Evolutionary conservation across 352 stramenopile species (phyloP).

Genomic region (Pythium coloratum): DNA sequence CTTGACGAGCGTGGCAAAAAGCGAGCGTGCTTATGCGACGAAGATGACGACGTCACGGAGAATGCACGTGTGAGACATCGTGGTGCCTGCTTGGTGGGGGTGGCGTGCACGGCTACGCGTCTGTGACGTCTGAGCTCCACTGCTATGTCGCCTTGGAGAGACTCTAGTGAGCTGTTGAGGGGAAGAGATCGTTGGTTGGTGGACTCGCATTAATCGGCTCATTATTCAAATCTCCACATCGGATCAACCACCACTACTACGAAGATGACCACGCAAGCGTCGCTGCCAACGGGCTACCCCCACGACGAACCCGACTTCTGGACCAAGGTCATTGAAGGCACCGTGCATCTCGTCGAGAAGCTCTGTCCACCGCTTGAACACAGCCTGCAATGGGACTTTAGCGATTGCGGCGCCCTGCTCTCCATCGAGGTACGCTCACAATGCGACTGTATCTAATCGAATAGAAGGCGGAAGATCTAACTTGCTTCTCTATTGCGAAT

Average conservation of each 20-base stretch:
- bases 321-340: slow-evolving; percentile 16
- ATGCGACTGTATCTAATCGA: no score
- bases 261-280: not conserved
- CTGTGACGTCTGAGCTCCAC: not conserved
- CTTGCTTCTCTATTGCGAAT: not conserved
- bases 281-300: not conserved
- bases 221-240: not conserved
- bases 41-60: not conserved
- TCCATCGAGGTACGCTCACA: slow-evolving; percentile 10
- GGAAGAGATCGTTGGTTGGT: not conserved
- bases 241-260: not conserved
- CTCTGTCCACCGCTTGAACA: slow-evolving; percentile 20
- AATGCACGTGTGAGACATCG: not conserved
- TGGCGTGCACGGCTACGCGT: not conserved
- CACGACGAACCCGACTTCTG: slow-evolving; percentile 11
- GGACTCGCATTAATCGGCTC: not conserved
- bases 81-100: not conserved
- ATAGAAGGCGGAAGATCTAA: not conserved
- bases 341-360: slow-evolving; percentile 19
- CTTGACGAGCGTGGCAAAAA: not conserved
- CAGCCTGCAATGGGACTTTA: slow-evolving; percentile 20
- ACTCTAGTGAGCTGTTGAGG: not conserved
- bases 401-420: slow-evolving; percentile 2
- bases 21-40: not conserved
- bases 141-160: not conserved